Evolutionary conservation across 352 stramenopile genomes (phyloP), one percentile per base, ranked within the genome.

Genomic region (Globisporangium cystogenes): DNA sequence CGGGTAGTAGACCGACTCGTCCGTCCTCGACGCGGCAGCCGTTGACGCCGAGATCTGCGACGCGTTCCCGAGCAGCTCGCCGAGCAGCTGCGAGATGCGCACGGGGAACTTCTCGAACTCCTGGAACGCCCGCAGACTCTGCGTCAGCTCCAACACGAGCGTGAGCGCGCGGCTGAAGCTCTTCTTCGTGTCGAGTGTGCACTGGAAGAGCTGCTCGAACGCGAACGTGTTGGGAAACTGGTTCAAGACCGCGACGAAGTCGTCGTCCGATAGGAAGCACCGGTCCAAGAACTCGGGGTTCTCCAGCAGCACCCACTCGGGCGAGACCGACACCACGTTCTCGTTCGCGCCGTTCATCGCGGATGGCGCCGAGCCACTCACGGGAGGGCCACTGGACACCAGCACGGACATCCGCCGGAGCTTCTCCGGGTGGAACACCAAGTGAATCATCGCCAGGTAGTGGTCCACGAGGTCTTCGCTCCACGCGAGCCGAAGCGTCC

Each of bases 401-500:
- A 93, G 48, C 11, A 85, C 73, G 3, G 79, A 77, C 68, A 90
- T 72, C 35, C 70, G 59, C 27, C 82, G 64, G n/a, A 95, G 50
- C 48, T 92, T 89, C 39, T 92, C 76, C 6, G 84, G 84, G 53
- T 95, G 82, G 45, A 95, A 95, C 0, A 95, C 82, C 6, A 95
- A 60, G 58, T 95, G 84, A 51, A 91, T 36, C 82, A 95, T 91
- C 6, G 82, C 80, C 26, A 95, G 67, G 52, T 92, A 95, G 51
- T 92, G 81, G 45, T 95, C 84, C 0, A 95, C 76, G 6, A 90
- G 61, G 49, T 90, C 81, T 69, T 90, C 80, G 24, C 67, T 91
- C 84, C 84, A 95, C 21, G 72, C 71, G 26, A 77, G 76, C 27
- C 53, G 73, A 35, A 86, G 21, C 11, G 76, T 74, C 14, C 82